phyloP scores from a whole-genome alignment of 192 early-diverging fungal genomes.

The Phlyctochytrium bullatum region DNA sequence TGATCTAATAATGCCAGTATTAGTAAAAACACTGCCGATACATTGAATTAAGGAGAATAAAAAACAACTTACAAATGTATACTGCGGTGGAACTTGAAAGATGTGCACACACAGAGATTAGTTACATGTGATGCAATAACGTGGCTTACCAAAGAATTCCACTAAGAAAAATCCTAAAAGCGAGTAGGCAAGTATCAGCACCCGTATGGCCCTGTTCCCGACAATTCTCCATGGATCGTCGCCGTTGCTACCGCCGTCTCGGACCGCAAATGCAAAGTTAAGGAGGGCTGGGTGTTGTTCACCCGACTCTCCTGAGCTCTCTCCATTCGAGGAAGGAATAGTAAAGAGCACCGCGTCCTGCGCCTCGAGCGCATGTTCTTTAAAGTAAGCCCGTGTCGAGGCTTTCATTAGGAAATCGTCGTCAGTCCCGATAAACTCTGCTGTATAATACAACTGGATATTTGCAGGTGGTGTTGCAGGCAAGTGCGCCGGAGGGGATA shows the following conservation, averaged over 20 bases:
- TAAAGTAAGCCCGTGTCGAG: slow-evolving; percentile 57
- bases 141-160: slow-evolving; percentile 41
- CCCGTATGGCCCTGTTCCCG: slow-evolving; percentile 4
- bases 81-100: slow-evolving; percentile 8
- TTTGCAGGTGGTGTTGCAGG: too few species aligned
- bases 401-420: slow-evolving; percentile 72
- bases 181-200: slow-evolving; percentile 30
- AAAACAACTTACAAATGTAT: slow-evolving; percentile 16
- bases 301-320: slow-evolving; percentile 18
- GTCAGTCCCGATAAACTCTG: slow-evolving; percentile 58
- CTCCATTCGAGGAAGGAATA: slow-evolving; percentile 23
- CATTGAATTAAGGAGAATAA: not conserved
- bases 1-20: slow-evolving; percentile 7
- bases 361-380: slow-evolving; percentile 60
- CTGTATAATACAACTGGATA: slow-evolving; percentile 39
- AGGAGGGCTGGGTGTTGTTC: slow-evolving; percentile 42
- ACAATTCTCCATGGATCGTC: too few species aligned
- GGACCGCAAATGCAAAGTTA: slow-evolving; percentile 36
- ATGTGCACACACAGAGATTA: too few species aligned
- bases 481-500: too few species aligned
- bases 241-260: slow-evolving; percentile 22
- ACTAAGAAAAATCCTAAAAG: slow-evolving; percentile 33
- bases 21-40: slow-evolving; percentile 3
- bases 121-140: too few species aligned
- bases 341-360: slow-evolving; percentile 66